Conservation (phyloP, 768 basidiomycete genomes). For the Lentinula boryana region DNA sequence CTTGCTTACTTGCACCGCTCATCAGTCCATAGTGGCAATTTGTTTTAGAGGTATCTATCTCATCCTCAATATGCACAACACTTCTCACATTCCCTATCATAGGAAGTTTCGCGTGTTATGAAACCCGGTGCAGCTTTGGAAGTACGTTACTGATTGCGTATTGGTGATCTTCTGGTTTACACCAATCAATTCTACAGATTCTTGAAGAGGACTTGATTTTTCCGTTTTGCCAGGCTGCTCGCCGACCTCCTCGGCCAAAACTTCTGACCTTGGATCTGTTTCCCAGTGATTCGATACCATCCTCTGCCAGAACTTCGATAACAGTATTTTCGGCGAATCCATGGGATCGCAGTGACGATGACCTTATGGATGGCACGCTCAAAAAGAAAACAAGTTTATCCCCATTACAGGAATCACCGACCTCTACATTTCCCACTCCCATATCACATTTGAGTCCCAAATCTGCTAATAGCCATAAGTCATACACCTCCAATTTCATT, state of each 20-base stretch:
- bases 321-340: constrained; percentile 2
- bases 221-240: constrained; percentile 36
- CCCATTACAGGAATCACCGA: constrained; percentile 17
- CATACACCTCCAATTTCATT: constrained; percentile 9
- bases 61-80: constrained; percentile 5
- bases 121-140: constrained; percentile 58
- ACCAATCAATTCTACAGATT: constrained; percentile 33
- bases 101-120: constrained; percentile 69
- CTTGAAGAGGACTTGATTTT: constrained; percentile 74
- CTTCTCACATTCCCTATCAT: constrained; percentile 8
- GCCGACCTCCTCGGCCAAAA: constrained; percentile 13
- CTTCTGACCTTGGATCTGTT: constrained; percentile 17
- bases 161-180: not conserved
- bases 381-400: constrained; percentile 18
- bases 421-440: constrained; percentile 10
- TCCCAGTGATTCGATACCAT: constrained; percentile 3
- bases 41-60: constrained; percentile 47
- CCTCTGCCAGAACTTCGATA: constrained; percentile 10
- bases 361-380: constrained; percentile 13
- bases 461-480: constrained; percentile 7
- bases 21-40: constrained; percentile 48
- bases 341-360: constrained; percentile 14
- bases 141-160: constrained; percentile 28
- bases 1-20: not conserved
- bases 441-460: constrained; percentile 7